Evolutionary conservation across 768 basidiomycete species (phyloP), one percentile per base, ranked within the genome.

Genomic region (Porpolomopsis calyptriformis): DNA sequence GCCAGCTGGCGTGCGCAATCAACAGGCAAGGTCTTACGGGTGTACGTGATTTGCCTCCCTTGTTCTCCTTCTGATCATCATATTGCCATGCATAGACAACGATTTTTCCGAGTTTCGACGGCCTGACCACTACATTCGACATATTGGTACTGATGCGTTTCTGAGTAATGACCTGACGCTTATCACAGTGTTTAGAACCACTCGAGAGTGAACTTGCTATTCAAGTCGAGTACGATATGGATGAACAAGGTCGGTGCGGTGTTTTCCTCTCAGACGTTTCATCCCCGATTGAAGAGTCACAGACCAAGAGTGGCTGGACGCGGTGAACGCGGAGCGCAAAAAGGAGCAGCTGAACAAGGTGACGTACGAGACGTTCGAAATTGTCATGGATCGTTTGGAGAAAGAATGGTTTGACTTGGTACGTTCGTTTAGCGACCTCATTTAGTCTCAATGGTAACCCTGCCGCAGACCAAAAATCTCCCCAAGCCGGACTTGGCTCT

Each of bases 181-280:
- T n/a, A 31, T 47, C 16, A 33, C 12, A 24, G n/a, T 44, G 26
- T 39, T 39, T 22, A 89, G 92, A 96, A 56, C 94, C 94, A 0
- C 69, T 96, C 53, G 94, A 99, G 60, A 80, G 78, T 39, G 96
- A 99, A 53, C 76, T 98, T 14, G 84, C 85, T 5, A 77, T 78
- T 31, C 91, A 94, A 54, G 94, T 99, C 19, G 96, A 98, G 62
- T 99, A 99, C 69, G 96, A 98, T 59, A 98, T 99, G 92, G 96
- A 98, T 58, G 96, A 97, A 59, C 93, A 97, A 78, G 93, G 91
- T 85, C 29, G 16, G 69, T 55, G 16, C 9, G 48, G 43, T 37
- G 47, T 51, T 24, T 29, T 11, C 8, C 41, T n/a, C 2, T 35
- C 24, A 4, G 11, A 18, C 4, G 14, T 9, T 18, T 47, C 35